Conservation (phyloP, 129 eudicot genomes). For the Artemisia argyi region DNA sequence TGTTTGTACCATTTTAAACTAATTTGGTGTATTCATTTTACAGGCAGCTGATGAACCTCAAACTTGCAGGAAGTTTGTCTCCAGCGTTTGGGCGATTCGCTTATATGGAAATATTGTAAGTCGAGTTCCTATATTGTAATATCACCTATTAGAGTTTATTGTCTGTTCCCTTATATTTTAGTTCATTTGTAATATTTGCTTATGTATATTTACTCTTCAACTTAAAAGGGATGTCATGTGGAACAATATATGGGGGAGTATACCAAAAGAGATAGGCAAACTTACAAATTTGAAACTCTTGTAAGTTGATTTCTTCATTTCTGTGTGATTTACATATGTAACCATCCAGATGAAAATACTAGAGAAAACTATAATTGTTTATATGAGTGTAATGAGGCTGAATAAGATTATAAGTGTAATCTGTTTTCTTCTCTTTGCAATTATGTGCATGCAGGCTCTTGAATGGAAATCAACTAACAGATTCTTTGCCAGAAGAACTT, state of each 20-base stretch:
- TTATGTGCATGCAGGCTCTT: constrained; percentile 62
- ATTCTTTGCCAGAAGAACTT: constrained; percentile 77
- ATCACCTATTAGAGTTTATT: neutral
- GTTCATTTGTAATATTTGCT: neutral
- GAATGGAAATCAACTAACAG: constrained; percentile 78
- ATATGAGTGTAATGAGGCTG: too few relatives aligned
- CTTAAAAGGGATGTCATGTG: constrained; percentile 75
- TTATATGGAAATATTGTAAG: constrained; percentile 75
- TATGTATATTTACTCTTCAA: constrained; percentile 22
- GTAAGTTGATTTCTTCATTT: constrained; percentile 44
- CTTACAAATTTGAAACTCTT: constrained; percentile 54
- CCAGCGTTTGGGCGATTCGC: constrained; percentile 65
- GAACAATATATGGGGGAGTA: constrained; percentile 63
- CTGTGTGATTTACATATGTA: constrained; percentile 8
- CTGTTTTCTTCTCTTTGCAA: neutral
- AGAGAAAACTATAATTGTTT: neutral
- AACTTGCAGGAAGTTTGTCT: constrained; percentile 68
- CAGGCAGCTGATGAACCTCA: constrained; percentile 59
- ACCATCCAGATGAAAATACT: constrained; percentile 1
- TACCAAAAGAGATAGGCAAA: constrained; percentile 69
- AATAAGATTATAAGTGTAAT: neutral
- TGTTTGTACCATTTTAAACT: neutral
- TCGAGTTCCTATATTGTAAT: neutral
- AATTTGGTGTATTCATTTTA: constrained; percentile 15
- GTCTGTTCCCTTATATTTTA: constrained; percentile 9